phyloP scores from a whole-genome alignment of 148 eudicot species.

The Vaccinium darrowii region DNA sequence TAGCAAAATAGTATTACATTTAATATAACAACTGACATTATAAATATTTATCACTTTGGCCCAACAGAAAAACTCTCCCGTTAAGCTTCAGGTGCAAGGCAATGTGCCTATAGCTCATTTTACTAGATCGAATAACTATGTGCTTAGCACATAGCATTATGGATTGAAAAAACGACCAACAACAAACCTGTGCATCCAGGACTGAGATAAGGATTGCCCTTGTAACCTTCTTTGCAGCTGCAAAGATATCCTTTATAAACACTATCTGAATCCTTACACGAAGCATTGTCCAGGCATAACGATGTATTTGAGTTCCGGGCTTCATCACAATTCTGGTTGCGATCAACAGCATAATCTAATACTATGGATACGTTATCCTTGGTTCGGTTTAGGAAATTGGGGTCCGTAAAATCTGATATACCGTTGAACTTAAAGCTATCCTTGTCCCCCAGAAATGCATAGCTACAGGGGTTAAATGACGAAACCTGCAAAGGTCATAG shows the following conservation, averaged over 20 bases:
- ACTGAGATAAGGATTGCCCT: conserved; percentile 33
- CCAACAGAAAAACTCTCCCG: too few species aligned
- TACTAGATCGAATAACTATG: too few species aligned
- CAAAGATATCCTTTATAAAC: conserved; percentile 32
- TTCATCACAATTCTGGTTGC: conserved; percentile 23
- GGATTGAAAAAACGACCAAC: background rate
- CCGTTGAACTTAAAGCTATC: conserved; percentile 11
- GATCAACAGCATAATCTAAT: conserved; percentile 30
- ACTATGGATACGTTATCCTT: conserved; percentile 24
- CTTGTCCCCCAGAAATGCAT: conserved; percentile 21
- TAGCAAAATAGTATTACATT: too few species aligned
- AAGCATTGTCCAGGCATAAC: conserved; percentile 25
- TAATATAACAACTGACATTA: too few species aligned
- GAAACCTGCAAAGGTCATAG: background rate
- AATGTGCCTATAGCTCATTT: too few species aligned
- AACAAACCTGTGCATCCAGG: conserved; percentile 23
- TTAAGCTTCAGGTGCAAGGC: too few species aligned
- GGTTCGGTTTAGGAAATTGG: background rate
- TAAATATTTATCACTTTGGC: too few species aligned
- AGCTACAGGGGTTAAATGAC: conserved; percentile 21
- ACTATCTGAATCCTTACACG: conserved; percentile 15
- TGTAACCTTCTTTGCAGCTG: conserved; percentile 22
- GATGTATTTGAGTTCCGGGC: background rate
- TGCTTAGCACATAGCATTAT: background rate
- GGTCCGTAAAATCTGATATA: conserved; percentile 17